phyloP scores from a whole-genome alignment of 805 yeast genomes.

The Starmera pachycereana region DNA sequence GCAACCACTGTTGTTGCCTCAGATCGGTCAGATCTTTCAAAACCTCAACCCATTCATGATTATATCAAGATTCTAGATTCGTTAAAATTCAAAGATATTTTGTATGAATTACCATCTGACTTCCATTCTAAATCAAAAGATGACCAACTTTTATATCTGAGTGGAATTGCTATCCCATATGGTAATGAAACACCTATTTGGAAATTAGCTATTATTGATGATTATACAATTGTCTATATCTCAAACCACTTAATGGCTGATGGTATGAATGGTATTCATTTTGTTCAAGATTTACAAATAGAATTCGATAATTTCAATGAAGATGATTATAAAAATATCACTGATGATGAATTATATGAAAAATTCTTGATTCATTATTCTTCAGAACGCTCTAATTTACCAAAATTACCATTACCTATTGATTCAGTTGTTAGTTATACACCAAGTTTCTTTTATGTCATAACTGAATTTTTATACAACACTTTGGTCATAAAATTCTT shows the following conservation, averaged over 20 bases:
- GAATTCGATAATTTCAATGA: conserved; percentile 1
- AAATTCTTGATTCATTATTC: conserved; percentile 6
- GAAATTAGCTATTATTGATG: conserved; percentile 10
- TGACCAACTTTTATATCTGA: conserved; percentile 5
- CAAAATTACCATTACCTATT: conserved; percentile 10
- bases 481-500: conserved; percentile 1
- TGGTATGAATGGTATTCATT: conserved; percentile 9
- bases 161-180: conserved; percentile 7
- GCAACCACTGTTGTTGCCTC: conserved; percentile 8
- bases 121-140: not conserved
- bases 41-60: conserved; percentile 10
- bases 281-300: conserved; percentile 6
- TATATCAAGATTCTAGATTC: conserved; percentile 10
- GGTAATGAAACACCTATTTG: conserved; percentile 9
- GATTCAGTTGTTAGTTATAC: conserved; percentile 5
- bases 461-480: conserved; percentile 5
- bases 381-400: conserved; percentile 3
- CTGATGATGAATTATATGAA: not conserved
- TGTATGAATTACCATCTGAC: conserved; percentile 5
- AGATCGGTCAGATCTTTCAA: conserved; percentile 8
- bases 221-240: conserved; percentile 8
- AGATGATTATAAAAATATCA: not conserved
- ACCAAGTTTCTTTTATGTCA: conserved; percentile 7
- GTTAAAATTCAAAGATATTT: conserved; percentile 6
- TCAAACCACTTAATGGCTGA: conserved; percentile 15